These are phyloP conservation scores for Zhuliangozyma blackwelliae DNA, from an alignment of 1,139 yeast species.

Conservation along the genomic window DNA sequence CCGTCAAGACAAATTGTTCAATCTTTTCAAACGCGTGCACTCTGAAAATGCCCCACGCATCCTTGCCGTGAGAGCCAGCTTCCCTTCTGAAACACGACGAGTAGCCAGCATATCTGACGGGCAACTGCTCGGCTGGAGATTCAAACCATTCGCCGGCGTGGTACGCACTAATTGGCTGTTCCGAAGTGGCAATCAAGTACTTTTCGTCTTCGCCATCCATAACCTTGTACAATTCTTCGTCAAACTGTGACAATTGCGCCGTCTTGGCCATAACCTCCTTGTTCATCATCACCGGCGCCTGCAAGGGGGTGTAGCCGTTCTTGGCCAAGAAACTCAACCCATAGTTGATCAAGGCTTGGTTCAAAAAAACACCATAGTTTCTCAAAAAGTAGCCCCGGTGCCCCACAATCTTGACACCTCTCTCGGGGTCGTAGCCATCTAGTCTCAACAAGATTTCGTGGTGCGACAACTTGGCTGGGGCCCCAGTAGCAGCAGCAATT, in stretches of 20 bases:
- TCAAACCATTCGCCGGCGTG: conserved; percentile 99
- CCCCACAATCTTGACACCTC: conserved; percentile 97
- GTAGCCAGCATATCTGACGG: conserved; percentile 94
- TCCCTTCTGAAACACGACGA: conserved; percentile 99
- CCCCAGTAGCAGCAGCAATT: conserved; percentile 68
- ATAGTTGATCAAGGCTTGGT: conserved; percentile 96
- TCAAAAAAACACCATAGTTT: conserved; percentile 91
- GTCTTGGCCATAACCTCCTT: conserved; percentile 99
- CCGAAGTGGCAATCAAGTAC: conserved; percentile 96
- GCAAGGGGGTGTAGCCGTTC: conserved; percentile 83
- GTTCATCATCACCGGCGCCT: conserved; percentile 99
- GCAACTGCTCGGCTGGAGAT: conserved; percentile 93
- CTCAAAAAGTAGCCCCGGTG: conserved; percentile 98
- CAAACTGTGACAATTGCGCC: conserved; percentile 96
- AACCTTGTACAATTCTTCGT: conserved; percentile 95
- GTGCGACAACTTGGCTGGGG: conserved; percentile 81
- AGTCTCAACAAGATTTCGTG: conserved; percentile 91
- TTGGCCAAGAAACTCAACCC: conserved; percentile 82
- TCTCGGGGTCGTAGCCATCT: conserved; percentile 98
- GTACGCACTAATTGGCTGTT: conserved; percentile 98
- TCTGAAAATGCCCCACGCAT: conserved; percentile 99
- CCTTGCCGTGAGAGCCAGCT: conserved; percentile 99
- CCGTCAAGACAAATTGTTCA: conserved; percentile 93
- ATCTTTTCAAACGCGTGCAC: conserved; percentile 98
- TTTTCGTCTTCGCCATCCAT: conserved; percentile 96